Conservation (phyloP, 169 alveolate genomes). For the Theileria sp. region DNA sequence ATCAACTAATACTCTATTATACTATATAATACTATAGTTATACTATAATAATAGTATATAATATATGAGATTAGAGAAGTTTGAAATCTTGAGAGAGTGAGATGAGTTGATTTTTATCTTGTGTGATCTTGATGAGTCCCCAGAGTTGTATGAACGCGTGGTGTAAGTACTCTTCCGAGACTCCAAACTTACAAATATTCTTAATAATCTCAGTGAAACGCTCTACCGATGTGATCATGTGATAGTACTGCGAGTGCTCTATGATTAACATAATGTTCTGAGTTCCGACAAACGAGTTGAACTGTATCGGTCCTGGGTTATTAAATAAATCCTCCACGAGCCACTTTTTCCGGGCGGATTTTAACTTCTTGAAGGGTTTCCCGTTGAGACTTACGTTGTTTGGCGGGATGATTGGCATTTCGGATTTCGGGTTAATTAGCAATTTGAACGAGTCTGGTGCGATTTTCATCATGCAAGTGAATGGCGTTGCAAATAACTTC, state of each 20-base stretch:
- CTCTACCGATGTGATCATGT: constrained; percentile 86
- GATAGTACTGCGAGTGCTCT: constrained; percentile 87
- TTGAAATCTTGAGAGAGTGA: constrained; percentile 44
- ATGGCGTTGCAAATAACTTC: constrained; percentile 93
- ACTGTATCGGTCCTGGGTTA: constrained; percentile 97
- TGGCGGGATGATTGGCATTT: constrained; percentile 88
- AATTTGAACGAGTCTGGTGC: constrained; percentile 72
- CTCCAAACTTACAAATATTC: constrained; percentile 87
- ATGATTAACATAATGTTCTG: constrained; percentile 83
- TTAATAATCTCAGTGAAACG: constrained; percentile 78
- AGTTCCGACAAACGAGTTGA: constrained; percentile 83
- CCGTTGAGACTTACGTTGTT: constrained; percentile 88
- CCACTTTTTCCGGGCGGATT: constrained; percentile 87
- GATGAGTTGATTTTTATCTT: constrained; percentile 69
- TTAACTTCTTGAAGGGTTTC: constrained; percentile 80
- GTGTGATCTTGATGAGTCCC: constrained; percentile 72
- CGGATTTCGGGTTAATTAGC: constrained; percentile 67
- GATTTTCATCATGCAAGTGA: constrained; percentile 81
- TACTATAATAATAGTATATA: too few species aligned
- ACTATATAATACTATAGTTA: constrained; percentile 2
- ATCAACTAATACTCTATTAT: too few species aligned
- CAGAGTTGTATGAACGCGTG: constrained; percentile 82
- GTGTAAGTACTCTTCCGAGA: constrained; percentile 79
- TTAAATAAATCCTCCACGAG: constrained; percentile 89
- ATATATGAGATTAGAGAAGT: neutral